These are phyloP conservation scores for Kodamaea laetipori DNA, from an alignment of 805 yeast genomes.

Conservation along the genomic window DNA sequence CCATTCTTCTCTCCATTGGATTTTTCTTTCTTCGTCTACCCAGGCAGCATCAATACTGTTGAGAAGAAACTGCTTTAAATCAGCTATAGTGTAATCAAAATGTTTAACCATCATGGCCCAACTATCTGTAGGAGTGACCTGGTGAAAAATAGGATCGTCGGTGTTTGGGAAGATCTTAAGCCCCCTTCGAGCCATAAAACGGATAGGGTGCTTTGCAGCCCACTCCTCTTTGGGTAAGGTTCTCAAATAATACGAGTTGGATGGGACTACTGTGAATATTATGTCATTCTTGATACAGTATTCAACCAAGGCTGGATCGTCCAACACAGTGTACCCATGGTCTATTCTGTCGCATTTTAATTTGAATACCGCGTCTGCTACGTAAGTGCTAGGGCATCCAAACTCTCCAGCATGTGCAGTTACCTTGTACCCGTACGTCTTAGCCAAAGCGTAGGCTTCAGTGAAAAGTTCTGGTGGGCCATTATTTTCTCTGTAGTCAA, in stretches of 20 bases:
- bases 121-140: conserved; percentile 28
- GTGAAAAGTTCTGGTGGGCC: conserved; percentile 29
- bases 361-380: conserved; percentile 25
- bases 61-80: conserved; percentile 22
- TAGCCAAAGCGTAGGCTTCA: conserved; percentile 27
- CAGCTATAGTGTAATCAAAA: conserved; percentile 24
- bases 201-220: conserved; percentile 31
- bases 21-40: conserved; percentile 22
- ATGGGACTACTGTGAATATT: conserved; percentile 31
- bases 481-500: conserved; percentile 31
- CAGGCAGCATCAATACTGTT: conserved; percentile 32
- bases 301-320: conserved; percentile 23
- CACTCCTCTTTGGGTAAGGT: conserved; percentile 27
- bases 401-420: conserved; percentile 36
- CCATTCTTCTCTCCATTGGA: conserved; percentile 19
- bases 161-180: conserved; percentile 31
- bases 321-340: conserved; percentile 32
- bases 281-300: conserved; percentile 22
- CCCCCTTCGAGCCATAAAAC: conserved; percentile 28
- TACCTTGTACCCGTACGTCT: conserved; percentile 22
- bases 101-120: conserved; percentile 34
- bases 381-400: conserved; percentile 29
- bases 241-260: conserved; percentile 32
- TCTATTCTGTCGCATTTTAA: conserved; percentile 29
- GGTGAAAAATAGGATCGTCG: conserved; percentile 33